phyloP scores from a whole-genome alignment of 345 rosid species.

The Streptanthus diversifolius region DNA sequence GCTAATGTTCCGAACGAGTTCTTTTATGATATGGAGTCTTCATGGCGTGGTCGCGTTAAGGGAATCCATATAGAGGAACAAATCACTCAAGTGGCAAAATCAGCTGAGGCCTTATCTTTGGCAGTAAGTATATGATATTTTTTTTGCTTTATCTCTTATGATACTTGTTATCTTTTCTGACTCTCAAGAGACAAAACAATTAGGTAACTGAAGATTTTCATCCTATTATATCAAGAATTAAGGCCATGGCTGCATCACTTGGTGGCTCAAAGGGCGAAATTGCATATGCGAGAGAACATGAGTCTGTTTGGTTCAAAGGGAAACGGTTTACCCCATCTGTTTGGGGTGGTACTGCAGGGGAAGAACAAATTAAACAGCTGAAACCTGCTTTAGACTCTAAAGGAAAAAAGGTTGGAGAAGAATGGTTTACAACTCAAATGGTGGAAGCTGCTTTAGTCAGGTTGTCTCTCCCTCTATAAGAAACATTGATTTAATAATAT shows the following conservation, averaged over 20 bases:
- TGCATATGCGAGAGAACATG: constrained; percentile 83
- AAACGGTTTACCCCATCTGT: constrained; percentile 69
- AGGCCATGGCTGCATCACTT: constrained; percentile 66
- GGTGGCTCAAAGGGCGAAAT: constrained; percentile 89
- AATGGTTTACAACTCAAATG: constrained; percentile 83
- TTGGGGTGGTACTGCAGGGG: constrained; percentile 92
- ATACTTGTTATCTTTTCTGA: background rate
- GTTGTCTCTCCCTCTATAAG: constrained; percentile 34
- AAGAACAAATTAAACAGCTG: constrained; percentile 90
- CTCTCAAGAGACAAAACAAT: constrained; percentile 17
- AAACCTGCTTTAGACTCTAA: constrained; percentile 83
- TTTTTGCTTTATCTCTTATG: background rate
- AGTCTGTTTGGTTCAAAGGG: constrained; percentile 95
- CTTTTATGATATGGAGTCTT: constrained; percentile 84
- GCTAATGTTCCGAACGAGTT: constrained; percentile 64
- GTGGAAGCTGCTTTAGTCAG: constrained; percentile 82
- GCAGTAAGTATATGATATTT: constrained; percentile 57
- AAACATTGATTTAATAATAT: background rate
- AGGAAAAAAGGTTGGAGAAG: constrained; percentile 96
- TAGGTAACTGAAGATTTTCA: constrained; percentile 80
- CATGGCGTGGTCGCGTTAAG: constrained; percentile 86
- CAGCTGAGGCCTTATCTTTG: constrained; percentile 64
- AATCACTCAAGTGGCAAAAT: constrained; percentile 55
- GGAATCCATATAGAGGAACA: constrained; percentile 70
- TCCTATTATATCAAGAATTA: constrained; percentile 76